Conservation (phyloP, 495 filamentous ascomycete species). For the Daldinia bambusicola region DNA sequence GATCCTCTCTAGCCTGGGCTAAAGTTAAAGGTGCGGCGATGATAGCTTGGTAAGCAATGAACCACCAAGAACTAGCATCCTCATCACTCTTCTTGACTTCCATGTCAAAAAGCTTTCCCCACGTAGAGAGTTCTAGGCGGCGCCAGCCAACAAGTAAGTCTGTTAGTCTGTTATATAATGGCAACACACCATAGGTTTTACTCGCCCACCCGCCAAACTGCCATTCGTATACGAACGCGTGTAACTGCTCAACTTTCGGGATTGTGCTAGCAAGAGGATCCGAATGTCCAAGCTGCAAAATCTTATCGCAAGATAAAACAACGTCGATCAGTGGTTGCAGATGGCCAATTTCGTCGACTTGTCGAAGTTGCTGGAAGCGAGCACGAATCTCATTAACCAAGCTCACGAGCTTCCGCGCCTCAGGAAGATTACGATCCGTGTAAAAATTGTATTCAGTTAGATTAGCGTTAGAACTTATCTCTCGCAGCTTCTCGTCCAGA, state of each 20-base stretch:
- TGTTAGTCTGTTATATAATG: slow-evolving; percentile 79
- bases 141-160: slow-evolving; percentile 84
- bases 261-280: slow-evolving; percentile 88
- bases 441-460: slow-evolving; percentile 83
- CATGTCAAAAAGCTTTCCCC: slow-evolving; percentile 88
- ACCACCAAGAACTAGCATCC: slow-evolving; percentile 93
- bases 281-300: slow-evolving; percentile 77
- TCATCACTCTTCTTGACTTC: slow-evolving; percentile 78
- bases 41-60: slow-evolving; percentile 89
- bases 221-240: slow-evolving; percentile 88
- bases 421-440: slow-evolving; percentile 75
- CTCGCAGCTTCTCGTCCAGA: slow-evolving; percentile 66
- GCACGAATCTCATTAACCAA: slow-evolving; percentile 72
- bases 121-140: slow-evolving; percentile 87
- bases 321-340: slow-evolving; percentile 76
- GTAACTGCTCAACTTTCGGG: slow-evolving; percentile 83
- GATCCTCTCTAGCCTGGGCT: slow-evolving; percentile 63
- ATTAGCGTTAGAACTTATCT: slow-evolving; percentile 55
- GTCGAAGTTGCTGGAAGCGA: slow-evolving; percentile 76
- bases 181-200: slow-evolving; percentile 73
- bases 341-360: slow-evolving; percentile 66
- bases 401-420: slow-evolving; percentile 74
- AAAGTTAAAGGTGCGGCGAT: slow-evolving; percentile 76
- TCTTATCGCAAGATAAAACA: slow-evolving; percentile 73
- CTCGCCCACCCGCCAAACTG: slow-evolving; percentile 83